Conservation (phyloP, 1,284 basidiomycete genomes). For the Taiwanofungus camphoratus region DNA sequence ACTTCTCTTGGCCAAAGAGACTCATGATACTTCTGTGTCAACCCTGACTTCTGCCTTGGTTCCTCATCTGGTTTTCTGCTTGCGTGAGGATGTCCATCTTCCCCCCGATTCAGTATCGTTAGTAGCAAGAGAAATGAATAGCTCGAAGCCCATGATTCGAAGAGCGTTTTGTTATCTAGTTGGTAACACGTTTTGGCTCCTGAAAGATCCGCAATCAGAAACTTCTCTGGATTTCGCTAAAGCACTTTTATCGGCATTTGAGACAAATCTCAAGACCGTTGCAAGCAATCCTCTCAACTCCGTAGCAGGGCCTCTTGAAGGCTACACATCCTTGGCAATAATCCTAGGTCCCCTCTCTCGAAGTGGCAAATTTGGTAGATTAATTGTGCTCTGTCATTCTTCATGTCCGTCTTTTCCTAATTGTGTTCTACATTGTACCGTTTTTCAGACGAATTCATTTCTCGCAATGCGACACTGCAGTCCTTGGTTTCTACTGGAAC, state of each 20-base stretch:
- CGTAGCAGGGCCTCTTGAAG: constrained; percentile 70
- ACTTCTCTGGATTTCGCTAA: constrained; percentile 44
- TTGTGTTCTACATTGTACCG: constrained; percentile 14
- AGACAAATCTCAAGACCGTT: constrained; percentile 64
- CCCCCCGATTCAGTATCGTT: constrained; percentile 39
- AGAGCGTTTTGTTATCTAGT: constrained; percentile 32
- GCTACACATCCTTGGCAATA: constrained; percentile 71
- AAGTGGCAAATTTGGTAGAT: constrained; percentile 49
- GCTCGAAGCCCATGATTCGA: constrained; percentile 33
- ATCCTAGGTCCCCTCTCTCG: constrained; percentile 57
- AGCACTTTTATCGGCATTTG: constrained; percentile 55
- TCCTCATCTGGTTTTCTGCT: constrained; percentile 51
- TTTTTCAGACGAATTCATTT: constrained; percentile 30
- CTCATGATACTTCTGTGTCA: constrained; percentile 57
- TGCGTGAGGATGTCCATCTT: constrained; percentile 39
- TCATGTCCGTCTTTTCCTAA: constrained; percentile 6
- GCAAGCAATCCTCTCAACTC: constrained; percentile 52
- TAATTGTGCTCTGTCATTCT: constrained; percentile 7
- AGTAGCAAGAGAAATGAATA: constrained; percentile 67
- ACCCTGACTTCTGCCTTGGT: constrained; percentile 52
- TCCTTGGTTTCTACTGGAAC: constrained; percentile 38
- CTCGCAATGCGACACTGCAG: constrained; percentile 38
- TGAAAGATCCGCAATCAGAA: constrained; percentile 31
- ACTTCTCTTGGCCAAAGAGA: constrained; percentile 73
- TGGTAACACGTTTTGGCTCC: constrained; percentile 32